Evolutionary conservation across 2,329 filamentous ascomycete genomes (phyloP), one percentile per base, ranked within the genome.

Genomic region (Cytospora schulzeri): DNA sequence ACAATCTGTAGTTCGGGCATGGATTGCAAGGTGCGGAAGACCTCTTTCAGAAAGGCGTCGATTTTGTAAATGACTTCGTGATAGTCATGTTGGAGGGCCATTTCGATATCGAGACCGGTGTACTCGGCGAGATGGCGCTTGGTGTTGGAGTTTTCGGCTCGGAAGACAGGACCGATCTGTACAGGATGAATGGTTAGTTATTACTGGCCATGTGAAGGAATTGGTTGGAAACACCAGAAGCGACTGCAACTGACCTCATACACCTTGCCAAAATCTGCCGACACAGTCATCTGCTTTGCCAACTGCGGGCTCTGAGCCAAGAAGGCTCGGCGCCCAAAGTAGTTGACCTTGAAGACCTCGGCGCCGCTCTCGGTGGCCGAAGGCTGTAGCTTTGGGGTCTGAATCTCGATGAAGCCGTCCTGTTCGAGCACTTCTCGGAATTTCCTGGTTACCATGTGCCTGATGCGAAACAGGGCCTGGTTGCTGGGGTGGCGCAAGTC

Each of bases 121-220:
- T 96, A 97, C 75, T 97, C 93, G 0, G 93, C 97, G 81, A 97
- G 82, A 75, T 97, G 93, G 45, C 93, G 88, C 73, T 97, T 93
- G 0, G 93, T 97, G 76, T 97, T 97, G 73, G 91, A 96, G 79
- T 97, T 96, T 75, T 97, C 93, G 0, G 93, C 93, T 70, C 93
- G 88, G 83, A 97, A 97, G 8, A 97, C 93, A 2, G 91, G 88
- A 19, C 92, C 92, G 68, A 95, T 89, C 74, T 76, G 22, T 29
- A 50, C 5, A 14, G 33, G 24, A 33, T 9, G 15, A 53, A 14
- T 29, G 59, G 59, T 68, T 51, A 64, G 57, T 24, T 31, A 4
- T 4, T 14, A 33, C 22, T 45, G 35, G 45, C 22, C 31, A 60
- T 51, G 4, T 28, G 4, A 0, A 48, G 33, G 3, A 51, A 33